Base-by-base conservation (phyloP, 495 filamentous ascomycete species). In the Beverwykella pulmonaria region DNA sequence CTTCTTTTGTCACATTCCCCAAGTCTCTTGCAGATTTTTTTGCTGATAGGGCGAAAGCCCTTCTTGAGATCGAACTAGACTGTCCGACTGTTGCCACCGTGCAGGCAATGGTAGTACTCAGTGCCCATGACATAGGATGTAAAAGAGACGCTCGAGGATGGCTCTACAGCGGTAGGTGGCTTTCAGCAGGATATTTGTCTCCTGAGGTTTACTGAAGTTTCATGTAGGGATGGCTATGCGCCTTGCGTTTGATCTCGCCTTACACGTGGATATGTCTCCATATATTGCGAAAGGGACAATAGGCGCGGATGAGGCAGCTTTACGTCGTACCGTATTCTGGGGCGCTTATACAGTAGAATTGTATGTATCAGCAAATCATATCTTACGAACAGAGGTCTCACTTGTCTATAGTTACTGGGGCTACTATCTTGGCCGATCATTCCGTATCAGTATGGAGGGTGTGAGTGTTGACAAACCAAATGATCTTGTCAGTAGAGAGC, bases 191-290 rank as follows among this genome's bases (percentile, higher is more conserved):
- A n/a, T n/a, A n/a, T n/a, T n/a, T n/a, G n/a, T n/a, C n/a, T n/a
- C n/a, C n/a, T n/a, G n/a, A n/a, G n/a, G n/a, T n/a, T n/a, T n/a
- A n/a, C n/a, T n/a, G n/a, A n/a, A n/a, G n/a, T n/a, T n/a, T n/a
- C n/a, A n/a, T n/a, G n/a, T n/a, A n/a, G n/a, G n/a, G n/a, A 83
- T 84, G 82, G 80, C 81, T 0, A 81, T 82, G 78, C 74, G 82
- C 25, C 77, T 84, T 56, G 77, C 80, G 3, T 80, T 81, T 30
- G 80, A 84, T 60, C 76, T 84, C 47, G 82, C 79, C 1, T 53
- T 84, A 23, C 81, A 84, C 65, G 34, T 82, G 27, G 80, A 84
- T 54, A 81, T 79, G 75, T 78, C 76, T 2, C 68, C 77, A 0
- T 83, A 82, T 54, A 78, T 82, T 22, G 71, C 76, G 46, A 75